Percentiles rank a stretch among this genome's conserved stretches.
phyloP scores from a whole-genome alignment of 2,329 filamentous ascomycete genomes.

The Alternaria tenuissima region DNA sequence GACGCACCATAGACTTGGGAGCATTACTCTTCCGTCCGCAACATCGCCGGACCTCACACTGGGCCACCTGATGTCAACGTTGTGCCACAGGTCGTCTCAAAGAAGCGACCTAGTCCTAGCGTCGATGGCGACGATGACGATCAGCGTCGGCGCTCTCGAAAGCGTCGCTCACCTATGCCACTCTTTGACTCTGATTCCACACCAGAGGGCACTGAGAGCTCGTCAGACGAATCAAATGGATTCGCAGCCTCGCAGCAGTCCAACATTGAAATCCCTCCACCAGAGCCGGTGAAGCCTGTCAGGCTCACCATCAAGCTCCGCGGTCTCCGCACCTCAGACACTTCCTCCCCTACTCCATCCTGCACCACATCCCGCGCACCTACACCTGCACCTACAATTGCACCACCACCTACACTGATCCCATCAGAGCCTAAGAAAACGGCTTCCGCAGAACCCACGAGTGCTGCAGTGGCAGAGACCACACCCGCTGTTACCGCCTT shows the following conservation, averaged over 20 bases:
- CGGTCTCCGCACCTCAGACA: constrained; percentile 40
- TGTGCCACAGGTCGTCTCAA: constrained; percentile 38
- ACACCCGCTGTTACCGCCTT: constrained; percentile 14
- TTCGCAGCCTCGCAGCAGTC: constrained; percentile 39
- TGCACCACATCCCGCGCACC: constrained; percentile 29
- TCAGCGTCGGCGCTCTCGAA: constrained; percentile 59
- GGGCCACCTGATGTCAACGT: constrained; percentile 61
- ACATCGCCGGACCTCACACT: constrained; percentile 65
- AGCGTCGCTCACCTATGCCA: constrained; percentile 59
- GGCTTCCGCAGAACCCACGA: background rate
- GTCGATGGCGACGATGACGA: constrained; percentile 62
- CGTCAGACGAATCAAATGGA: constrained; percentile 46
- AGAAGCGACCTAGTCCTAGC: constrained; percentile 61
- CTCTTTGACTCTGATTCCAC: constrained; percentile 55
- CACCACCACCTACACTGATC: background rate
- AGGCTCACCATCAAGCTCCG: constrained; percentile 46
- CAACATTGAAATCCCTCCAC: constrained; percentile 29
- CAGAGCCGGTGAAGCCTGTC: constrained; percentile 32
- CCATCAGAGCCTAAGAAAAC: constrained; percentile 3
- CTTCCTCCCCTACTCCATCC: constrained; percentile 26
- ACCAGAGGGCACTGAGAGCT: constrained; percentile 46
- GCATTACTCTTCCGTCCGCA: constrained; percentile 73
- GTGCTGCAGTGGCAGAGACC: constrained; percentile 14
- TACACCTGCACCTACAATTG: constrained; percentile 1
- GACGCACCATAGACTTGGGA: constrained; percentile 62